Evolutionary conservation across 192 early-diverging fungal genomes (phyloP), one percentile per base, ranked within the genome.

Genomic region (Coemansia sp.): DNA sequence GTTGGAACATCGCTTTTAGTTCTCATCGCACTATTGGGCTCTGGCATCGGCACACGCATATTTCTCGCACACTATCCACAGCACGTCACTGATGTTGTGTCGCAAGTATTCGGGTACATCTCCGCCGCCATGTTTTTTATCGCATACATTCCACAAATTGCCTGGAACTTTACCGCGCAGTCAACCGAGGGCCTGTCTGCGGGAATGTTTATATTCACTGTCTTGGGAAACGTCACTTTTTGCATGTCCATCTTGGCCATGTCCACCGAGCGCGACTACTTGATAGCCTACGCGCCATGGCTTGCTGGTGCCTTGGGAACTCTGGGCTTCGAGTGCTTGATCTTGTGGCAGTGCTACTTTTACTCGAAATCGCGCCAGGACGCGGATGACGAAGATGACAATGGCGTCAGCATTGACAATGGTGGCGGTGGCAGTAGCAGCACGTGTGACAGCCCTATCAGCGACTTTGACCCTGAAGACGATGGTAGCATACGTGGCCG

Each of bases 171-270:
- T 73, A 76, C 79, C 33, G 85, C 86, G 44, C 87, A 89, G 75
- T 89, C 87, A 12, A 90, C 89, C 18, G 93, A 94, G 71, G 94
- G 94, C 3, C 83, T 95, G 47, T 90, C 90, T n/a, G 67, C 92
- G 5, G 86, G 83, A 49, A 94, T 95, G 93, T 95, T 95, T 81
- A 67, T 88, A n/a, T 93, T 92, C 79, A 88, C 88, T 22, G 89
- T 93, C 36, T 62, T 94, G 66, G 94, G 94, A 13, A 95, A 95
- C 73, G 63, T 89, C 13, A 81, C 77, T 12, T 88, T 72, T 27
- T 83, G 81, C 49, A 41, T 79, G 53, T 78, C 81, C 16, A 83
- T 78, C 36, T 60, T 78, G 61, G 66, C 76, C 1, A 73, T 75
- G 62, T 75, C 73, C 22, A 83, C 73, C 13, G 76, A 83, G 13